Base-by-base conservation (phyloP, 78 protist species). In the Dictyostelium purpureum region DNA sequence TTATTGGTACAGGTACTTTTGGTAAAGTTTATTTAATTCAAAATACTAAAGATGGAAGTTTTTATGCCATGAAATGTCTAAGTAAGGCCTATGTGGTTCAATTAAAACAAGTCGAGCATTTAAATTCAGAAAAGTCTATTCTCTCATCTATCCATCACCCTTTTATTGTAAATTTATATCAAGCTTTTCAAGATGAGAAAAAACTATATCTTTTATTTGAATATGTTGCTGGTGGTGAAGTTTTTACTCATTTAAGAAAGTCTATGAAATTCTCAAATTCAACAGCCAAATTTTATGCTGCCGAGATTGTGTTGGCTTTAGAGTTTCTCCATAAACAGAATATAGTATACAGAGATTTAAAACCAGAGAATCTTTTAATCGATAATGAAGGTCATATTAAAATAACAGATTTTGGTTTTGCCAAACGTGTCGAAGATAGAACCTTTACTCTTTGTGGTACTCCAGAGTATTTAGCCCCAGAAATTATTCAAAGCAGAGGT, bases 361-460 rank as follows among this genome's bases (percentile, higher is more conserved):
- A 98, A 66, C 98, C 99, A 16, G 99, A 98, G 93, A 97, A 97
- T 85, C 38, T 98, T 19, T 89, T 97, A 21, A 77, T 98, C n/a
- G 92, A 93, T n/a, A 66, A 61, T 19, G 59, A 93, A 38, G 93
- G 92, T 24, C 96, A 93, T 40, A 93, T 93, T 49, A 82, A 94
- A 43, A 71, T 97, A 19, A 87, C 97, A 18, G 99, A 98, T 66
- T 96, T 98, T 43, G 99, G 98, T 19, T 96, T 97, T 37, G 97
- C 98, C n/a, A 98, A 98, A 75, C 10, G 77, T 11, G 96, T 97
- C 0, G 90, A 52, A 33, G 97, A 97, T 45, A 31, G 97, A 19
- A 97, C 99, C 0, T 96, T 93, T 88, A 97, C 99, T 3, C 96
- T 97, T 49, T 98, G 99, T 65, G 99, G 98, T 1, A 98, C 99